Base-by-base conservation (phyloP, 2,329 filamentous ascomycete genomes). In the Cladobotryum mycophilum region DNA sequence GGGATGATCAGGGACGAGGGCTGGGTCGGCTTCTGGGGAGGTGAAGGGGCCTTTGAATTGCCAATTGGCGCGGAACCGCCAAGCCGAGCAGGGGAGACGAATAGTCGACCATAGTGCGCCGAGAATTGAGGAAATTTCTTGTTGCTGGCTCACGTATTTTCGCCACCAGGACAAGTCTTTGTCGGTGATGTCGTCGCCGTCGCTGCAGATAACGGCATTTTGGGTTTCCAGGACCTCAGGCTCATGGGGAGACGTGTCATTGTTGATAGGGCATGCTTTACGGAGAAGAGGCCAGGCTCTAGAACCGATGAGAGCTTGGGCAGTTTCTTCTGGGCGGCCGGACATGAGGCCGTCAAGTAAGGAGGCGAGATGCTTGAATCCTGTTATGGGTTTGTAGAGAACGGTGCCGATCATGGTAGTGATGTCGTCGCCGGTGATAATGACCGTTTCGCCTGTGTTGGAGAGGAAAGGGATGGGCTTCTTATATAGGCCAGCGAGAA, bases 61-160 rank as follows among this genome's bases (percentile, higher is more conserved):
- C 66, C 68, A 74, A 51, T 63, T 66, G 6, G 73, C 63, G 1
- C 64, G 61, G 22, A 71, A 58, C 1, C 34, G 55, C 61, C 74
- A 70, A 4, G 67, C 66, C 0, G 63, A 58, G 62, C 75, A 78
- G 5, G 59, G 52, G 7, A 75, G 55, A 1, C 68, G 69, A 42
- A 73, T 58, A 4, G n/a, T 42, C 13, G 68, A 52, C 70, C 69
- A 71, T 37, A 38, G 36, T 1, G 61, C 53, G 15, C 65, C 70
- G 11, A 69, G 59, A 15, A 65, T 56, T 4, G 58, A 53, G 1
- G 69, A 69, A 41, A 62, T 56, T 7, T 45, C 34, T 6, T 55
- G 45, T 17, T 70, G 60, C 13, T 51, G 41, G 5, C 47, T 22
- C 8, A 71, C 50, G 53, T 70, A 69, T 2, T 53, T 52, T n/a